Evolutionary conservation across 345 rosid species (phyloP).

Genomic region (Eutrema yunnanense): DNA sequence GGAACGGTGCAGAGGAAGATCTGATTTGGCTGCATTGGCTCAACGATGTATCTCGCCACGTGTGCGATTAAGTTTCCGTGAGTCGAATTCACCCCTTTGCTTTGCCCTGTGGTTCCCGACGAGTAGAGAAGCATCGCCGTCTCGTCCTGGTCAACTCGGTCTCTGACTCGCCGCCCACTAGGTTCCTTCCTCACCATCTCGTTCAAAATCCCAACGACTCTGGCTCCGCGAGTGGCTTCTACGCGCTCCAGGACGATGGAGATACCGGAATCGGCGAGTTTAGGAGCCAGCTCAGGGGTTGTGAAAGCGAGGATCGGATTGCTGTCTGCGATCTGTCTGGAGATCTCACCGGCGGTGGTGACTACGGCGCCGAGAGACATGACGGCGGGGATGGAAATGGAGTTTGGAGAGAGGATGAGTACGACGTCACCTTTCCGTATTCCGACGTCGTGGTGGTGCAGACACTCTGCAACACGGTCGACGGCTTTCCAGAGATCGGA

Average conservation of each 20-base stretch:
- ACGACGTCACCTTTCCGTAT: constrained; percentile 62
- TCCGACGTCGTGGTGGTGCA: constrained; percentile 43
- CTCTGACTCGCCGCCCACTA: too few species aligned
- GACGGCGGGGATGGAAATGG: constrained; percentile 68
- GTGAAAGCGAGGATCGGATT: constrained; percentile 62
- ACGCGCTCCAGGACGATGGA: constrained; percentile 30
- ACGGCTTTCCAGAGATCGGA: constrained; percentile 65
- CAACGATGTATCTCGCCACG: too few species aligned
- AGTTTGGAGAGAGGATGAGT: constrained; percentile 76
- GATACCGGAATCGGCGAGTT: constrained; percentile 36
- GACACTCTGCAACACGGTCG: constrained; percentile 48
- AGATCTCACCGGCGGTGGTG: constrained; percentile 71
- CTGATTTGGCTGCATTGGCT: too few species aligned
- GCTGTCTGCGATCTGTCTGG: constrained; percentile 58
- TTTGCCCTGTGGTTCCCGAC: too few species aligned
- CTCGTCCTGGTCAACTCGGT: too few species aligned
- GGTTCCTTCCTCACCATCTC: too few species aligned
- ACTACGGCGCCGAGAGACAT: constrained; percentile 82
- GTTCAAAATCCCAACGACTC: too few species aligned
- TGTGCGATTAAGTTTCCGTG: too few species aligned
- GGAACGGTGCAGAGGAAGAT: too few species aligned
- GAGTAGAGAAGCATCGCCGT: too few species aligned
- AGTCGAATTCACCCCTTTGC: too few species aligned
- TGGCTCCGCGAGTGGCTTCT: too few species aligned
- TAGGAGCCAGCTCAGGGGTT: constrained; percentile 38